Evolutionary conservation across 805 yeast species (phyloP), one percentile per base, ranked within the genome.

Genomic region (Ogataea saltuana): DNA sequence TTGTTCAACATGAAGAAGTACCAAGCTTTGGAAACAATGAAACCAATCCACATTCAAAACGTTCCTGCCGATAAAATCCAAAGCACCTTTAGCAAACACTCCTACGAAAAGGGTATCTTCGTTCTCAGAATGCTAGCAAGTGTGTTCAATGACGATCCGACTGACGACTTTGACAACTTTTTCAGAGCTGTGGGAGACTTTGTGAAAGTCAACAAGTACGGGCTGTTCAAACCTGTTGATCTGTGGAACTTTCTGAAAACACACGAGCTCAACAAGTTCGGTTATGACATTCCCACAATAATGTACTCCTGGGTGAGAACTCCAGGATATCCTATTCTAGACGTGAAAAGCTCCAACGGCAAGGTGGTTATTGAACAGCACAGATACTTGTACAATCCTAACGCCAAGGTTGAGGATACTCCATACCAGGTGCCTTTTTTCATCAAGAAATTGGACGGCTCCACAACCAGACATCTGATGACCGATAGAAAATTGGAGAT

Each of bases 361-460:
- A 63, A 60, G 39, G 54, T 73, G 5, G 27, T 48, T 20, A 46
- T 69, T 9, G 70, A 59, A 34, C 77, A 73, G 52, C 72, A 69
- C 46, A 54, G 71, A 29, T 69, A 60, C 43, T 33, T 71, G 12
- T 58, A 58, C 54, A 57, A 58, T 16, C 33, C 44, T 9, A 30
- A 46, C 4, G 50, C 55, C 6, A 53, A 65, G 11, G 51, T 71
- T 27, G 87, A 81, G 56, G 81, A 82, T 52, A 64, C 69, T 30
- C 83, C 84, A 3, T 84, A 68, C 55, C 83, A 81, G 49, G 65
- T 84, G 33, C 90, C 91, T 3, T 59, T 85, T 46, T 60, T 71
- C 3, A 58, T 78, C 27, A 71, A 64, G 36, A 51, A 66, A 2
- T 41, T 34, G 18, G 68, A 60, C 60, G 74, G 64, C 3, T 57